Conservation (phyloP, 805 yeast species). For the Candida argentea region DNA sequence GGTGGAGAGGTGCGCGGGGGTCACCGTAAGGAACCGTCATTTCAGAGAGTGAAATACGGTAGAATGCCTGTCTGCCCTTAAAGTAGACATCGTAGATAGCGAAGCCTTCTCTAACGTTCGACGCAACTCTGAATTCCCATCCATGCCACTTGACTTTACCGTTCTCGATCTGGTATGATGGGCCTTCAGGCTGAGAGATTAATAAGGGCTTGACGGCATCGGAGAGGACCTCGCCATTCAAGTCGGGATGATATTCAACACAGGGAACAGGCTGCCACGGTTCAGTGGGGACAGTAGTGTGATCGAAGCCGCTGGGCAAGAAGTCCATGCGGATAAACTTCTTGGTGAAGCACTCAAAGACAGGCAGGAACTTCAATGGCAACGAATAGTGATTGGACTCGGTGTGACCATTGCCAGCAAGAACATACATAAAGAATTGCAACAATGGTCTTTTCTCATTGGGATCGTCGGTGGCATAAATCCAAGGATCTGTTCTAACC, state of each 20-base stretch:
- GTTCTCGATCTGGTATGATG: conserved; percentile 53
- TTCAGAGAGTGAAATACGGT: conserved; percentile 65
- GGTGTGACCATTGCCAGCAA: conserved; percentile 49
- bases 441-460: conserved; percentile 51
- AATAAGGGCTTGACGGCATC: conserved; percentile 64
- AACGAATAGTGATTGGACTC: conserved; percentile 70
- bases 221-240: conserved; percentile 38
- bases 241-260: conserved; percentile 67
- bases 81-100: conserved; percentile 63
- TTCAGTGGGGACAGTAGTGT: conserved; percentile 42
- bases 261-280: conserved; percentile 52
- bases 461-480: conserved; percentile 69
- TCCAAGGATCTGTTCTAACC: conserved; percentile 73
- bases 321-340: conserved; percentile 64
- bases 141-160: conserved; percentile 69
- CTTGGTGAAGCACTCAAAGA: conserved; percentile 50
- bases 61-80: conserved; percentile 67
- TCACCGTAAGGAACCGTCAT: conserved; percentile 89
- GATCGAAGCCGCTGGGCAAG: conserved; percentile 65
- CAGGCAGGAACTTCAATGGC: conserved; percentile 67
- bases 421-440: conserved; percentile 68
- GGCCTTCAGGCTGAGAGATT: conserved; percentile 69
- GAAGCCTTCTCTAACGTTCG: conserved; percentile 71
- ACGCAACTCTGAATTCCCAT: conserved; percentile 67
- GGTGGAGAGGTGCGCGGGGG: conserved; percentile 73